These are phyloP conservation scores for Phoma sp. DNA, from an alignment of 2,329 filamentous ascomycete species.

Conservation along the genomic window DNA sequence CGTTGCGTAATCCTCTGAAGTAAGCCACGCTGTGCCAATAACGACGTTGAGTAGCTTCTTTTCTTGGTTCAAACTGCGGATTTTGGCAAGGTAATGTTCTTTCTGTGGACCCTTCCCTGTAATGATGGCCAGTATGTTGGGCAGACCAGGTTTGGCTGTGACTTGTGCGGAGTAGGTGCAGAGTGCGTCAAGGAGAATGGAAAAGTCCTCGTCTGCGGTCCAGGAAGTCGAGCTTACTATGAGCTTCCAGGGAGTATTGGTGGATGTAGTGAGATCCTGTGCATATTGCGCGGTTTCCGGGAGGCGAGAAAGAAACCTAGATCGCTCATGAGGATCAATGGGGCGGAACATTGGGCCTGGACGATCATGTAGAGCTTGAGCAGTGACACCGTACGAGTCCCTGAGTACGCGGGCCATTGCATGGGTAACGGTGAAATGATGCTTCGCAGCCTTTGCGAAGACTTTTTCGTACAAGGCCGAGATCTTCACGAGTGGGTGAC, in stretches of 20 bases:
- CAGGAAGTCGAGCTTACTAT: conserved; percentile 95
- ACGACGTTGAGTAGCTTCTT: conserved; percentile 73
- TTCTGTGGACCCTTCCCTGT: conserved; percentile 93
- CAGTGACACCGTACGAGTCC: conserved; percentile 69
- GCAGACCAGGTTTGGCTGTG: conserved; percentile 59
- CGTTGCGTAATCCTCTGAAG: conserved; percentile 80
- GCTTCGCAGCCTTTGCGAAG: conserved; percentile 72
- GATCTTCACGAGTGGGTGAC: conserved; percentile 77
- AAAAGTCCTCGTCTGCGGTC: conserved; percentile 97
- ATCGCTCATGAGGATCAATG: conserved; percentile 53
- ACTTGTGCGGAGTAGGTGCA: conserved; percentile 71
- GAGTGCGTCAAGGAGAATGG: conserved; percentile 82
- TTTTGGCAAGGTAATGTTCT: conserved; percentile 72
- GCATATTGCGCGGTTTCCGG: conserved; percentile 69
- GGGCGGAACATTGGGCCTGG: conserved; percentile 85
- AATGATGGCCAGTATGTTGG: conserved; percentile 83
- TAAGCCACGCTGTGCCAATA: conserved; percentile 85
- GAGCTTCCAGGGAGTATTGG: conserved; percentile 67
- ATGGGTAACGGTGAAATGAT: conserved; percentile 86
- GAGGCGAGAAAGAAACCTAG: conserved; percentile 69
- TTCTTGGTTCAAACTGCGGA: conserved; percentile 66
- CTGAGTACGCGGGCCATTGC: conserved; percentile 83
- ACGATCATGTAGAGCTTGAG: conserved; percentile 72
- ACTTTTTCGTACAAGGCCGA: conserved; percentile 79
- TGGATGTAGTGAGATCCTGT: conserved; percentile 57